These are phyloP conservation scores for Orychophragmus violaceus DNA, from an alignment of 345 rosid species.

Conservation along the genomic window DNA sequence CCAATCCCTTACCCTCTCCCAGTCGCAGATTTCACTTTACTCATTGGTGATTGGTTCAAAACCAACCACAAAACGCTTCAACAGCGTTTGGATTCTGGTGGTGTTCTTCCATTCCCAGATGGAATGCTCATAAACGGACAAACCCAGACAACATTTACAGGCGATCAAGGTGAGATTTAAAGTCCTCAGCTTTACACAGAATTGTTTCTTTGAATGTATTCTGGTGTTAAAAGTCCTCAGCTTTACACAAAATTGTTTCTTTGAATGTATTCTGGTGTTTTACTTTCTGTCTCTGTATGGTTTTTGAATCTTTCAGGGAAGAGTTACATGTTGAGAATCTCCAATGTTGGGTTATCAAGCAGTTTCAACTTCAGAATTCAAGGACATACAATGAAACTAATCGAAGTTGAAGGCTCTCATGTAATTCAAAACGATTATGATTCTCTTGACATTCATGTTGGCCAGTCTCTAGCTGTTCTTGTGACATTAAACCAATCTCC, in stretches of 20 bases:
- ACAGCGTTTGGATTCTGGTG: slow-evolving; percentile 53
- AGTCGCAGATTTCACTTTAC: slow-evolving; percentile 62
- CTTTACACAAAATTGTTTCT: neutral
- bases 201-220: neutral
- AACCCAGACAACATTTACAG: slow-evolving; percentile 40
- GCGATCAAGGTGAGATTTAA: slow-evolving; percentile 49
- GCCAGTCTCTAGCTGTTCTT: slow-evolving; percentile 74
- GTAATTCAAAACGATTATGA: slow-evolving; percentile 62
- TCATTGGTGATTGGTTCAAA: slow-evolving; percentile 83
- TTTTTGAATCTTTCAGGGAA: slow-evolving; percentile 46
- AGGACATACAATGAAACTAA: slow-evolving; percentile 66
- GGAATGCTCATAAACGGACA: slow-evolving; percentile 66
- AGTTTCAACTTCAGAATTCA: slow-evolving; percentile 83
- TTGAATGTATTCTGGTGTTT: neutral
- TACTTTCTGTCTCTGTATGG: neutral
- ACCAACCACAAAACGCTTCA: slow-evolving; percentile 51
- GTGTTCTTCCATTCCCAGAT: slow-evolving; percentile 55
- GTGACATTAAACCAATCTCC: slow-evolving; percentile 69
- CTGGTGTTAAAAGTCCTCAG: neutral
- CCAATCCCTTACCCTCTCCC: slow-evolving; percentile 75
- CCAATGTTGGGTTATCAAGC: slow-evolving; percentile 70
- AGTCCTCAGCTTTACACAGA: neutral
- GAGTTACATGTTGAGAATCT: slow-evolving; percentile 78
- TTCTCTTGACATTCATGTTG: slow-evolving; percentile 84
- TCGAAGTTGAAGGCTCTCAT: slow-evolving; percentile 93